Evolutionary conservation across 441 rosid genomes (phyloP).

Genomic region (Bruguiera hainesii): DNA sequence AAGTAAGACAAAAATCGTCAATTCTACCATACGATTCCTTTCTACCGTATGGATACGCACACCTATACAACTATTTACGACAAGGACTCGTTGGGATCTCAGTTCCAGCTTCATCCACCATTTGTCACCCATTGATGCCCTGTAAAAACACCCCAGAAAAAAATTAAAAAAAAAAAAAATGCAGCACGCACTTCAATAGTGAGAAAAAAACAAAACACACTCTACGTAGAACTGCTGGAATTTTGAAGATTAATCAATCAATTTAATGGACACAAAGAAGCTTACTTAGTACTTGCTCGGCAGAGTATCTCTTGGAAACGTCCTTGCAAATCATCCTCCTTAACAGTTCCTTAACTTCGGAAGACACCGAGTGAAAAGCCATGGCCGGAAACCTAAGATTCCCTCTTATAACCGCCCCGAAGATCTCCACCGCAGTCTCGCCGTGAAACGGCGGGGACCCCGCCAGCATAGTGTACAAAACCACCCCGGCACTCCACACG

Average conservation of each 20-base stretch:
- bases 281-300: conserved; percentile 82
- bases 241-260: no score
- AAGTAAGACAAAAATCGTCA: no score
- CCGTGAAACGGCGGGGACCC: conserved; percentile 81
- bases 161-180: background rate
- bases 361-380: conserved; percentile 48
- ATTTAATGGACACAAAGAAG: background rate
- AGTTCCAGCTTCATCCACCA: conserved; percentile 17
- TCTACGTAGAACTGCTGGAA: background rate
- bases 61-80: background rate
- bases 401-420: conserved; percentile 66
- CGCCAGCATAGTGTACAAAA: conserved; percentile 73
- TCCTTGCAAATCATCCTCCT: conserved; percentile 74
- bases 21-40: no score
- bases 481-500: conserved; percentile 81
- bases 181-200: background rate
- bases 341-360: conserved; percentile 63
- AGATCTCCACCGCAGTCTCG: conserved; percentile 62
- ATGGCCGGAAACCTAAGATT: conserved; percentile 63
- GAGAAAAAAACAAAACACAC: background rate
- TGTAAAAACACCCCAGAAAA: conserved; percentile 12
- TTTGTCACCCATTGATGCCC: conserved; percentile 52
- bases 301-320: conserved; percentile 65
- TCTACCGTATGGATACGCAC: no score
- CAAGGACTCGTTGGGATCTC: background rate